A percentile compares a stretch with the other conserved stretches of the same genome.
Evolutionary conservation across 139 green algal genomes (phyloP).

Genomic region (Chlamydomonas applanata): DNA sequence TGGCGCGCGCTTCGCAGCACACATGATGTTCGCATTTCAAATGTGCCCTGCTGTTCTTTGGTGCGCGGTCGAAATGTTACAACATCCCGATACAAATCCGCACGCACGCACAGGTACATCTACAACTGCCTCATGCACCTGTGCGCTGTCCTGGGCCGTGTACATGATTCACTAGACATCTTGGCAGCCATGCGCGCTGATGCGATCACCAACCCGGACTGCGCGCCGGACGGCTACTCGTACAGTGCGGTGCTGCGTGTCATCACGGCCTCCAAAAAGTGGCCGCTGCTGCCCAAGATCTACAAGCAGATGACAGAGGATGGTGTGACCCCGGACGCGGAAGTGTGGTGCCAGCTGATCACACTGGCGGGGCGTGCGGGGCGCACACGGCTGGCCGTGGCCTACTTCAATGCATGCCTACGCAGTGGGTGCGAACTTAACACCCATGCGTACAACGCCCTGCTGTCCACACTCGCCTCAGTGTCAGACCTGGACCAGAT

Average conservation of each 20-base stretch:
- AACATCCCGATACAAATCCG: too few species aligned
- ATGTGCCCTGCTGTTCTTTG: too few species aligned
- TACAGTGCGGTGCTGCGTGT: conserved; percentile 38
- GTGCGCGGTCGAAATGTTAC: too few species aligned
- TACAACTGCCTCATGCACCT: conserved; percentile 49
- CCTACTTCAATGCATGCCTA: conserved; percentile 20
- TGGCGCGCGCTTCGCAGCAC: too few species aligned
- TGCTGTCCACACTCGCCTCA: conserved; percentile 26
- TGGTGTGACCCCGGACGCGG: conserved; percentile 7
- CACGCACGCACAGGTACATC: conserved; percentile 30
- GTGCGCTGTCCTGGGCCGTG: conserved; percentile 21
- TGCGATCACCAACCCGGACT: background rate
- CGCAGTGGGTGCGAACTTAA: background rate
- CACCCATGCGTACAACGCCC: conserved; percentile 28
- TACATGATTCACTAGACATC: conserved; percentile 36
- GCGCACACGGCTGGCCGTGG: conserved; percentile 26
- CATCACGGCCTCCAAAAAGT: conserved; percentile 9
- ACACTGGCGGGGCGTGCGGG: conserved; percentile 23
- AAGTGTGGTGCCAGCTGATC: conserved; percentile 39
- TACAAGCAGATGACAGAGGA: conserved; percentile 23
- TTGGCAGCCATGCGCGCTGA: conserved; percentile 1
- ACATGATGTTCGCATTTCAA: too few species aligned
- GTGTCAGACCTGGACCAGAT: conserved; percentile 11
- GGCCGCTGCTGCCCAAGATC: conserved; percentile 37
- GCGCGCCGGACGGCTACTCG: conserved; percentile 34